These are phyloP conservation scores for Citrus sp. DNA, from an alignment of 345 rosid species.

Conservation along the genomic window DNA sequence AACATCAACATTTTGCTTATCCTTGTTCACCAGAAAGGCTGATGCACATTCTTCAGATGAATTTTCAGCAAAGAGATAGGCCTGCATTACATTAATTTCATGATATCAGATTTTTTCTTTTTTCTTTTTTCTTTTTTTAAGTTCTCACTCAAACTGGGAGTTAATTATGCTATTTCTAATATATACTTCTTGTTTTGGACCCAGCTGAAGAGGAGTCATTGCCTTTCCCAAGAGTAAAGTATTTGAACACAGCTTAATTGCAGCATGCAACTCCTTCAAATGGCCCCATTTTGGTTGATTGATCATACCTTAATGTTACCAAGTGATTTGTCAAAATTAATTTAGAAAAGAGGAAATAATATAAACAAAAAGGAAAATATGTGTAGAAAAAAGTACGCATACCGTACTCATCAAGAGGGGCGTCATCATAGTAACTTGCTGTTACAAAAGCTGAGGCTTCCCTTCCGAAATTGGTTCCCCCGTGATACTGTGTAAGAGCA, in stretches of 20 bases:
- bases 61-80: conserved; percentile 27
- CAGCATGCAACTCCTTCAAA: conserved; percentile 41
- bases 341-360: not conserved
- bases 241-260: conserved; percentile 31
- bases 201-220: conserved; percentile 17
- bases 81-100: conserved; percentile 19
- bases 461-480: conserved; percentile 16
- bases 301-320: conserved; percentile 26
- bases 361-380: not conserved
- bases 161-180: not conserved
- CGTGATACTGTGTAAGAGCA: conserved; percentile 9
- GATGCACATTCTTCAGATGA: conserved; percentile 37
- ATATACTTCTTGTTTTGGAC: conserved; percentile 30
- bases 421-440: conserved; percentile 7
- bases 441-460: not conserved
- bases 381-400: not conserved
- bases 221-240: conserved; percentile 27
- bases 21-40: conserved; percentile 42
- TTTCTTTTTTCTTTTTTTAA: not conserved
- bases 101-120: not conserved
- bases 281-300: conserved; percentile 57
- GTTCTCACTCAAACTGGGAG: not conserved
- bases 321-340: not conserved
- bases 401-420: conserved; percentile 17
- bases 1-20: conserved; percentile 21